phyloP scores from a whole-genome alignment of 2,329 filamentous ascomycete species.

The Thelonectria discophora region DNA sequence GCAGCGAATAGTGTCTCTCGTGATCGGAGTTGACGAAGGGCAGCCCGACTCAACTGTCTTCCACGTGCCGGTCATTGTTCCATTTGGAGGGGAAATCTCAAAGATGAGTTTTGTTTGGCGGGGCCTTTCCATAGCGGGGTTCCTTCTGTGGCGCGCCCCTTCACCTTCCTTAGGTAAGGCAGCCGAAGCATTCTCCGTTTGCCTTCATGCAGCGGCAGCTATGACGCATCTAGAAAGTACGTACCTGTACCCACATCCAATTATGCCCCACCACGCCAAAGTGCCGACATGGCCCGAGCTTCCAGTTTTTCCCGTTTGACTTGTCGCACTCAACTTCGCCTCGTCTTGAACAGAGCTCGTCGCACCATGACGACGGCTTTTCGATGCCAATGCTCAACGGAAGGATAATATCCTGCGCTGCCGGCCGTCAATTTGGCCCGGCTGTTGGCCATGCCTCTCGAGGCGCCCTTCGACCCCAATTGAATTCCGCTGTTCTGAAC shows the following conservation, averaged over 20 bases:
- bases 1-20: conserved; percentile 3
- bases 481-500: conserved; percentile 24
- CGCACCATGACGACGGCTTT: conserved; percentile 40
- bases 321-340: conserved; percentile 1
- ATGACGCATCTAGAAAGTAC: conserved; percentile 26
- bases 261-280: conserved; percentile 31
- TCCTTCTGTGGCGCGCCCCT: conserved; percentile 32
- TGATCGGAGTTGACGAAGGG: background rate
- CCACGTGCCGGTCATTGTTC: conserved; percentile 22
- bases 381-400: conserved; percentile 44
- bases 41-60: background rate
- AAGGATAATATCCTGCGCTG: conserved; percentile 41
- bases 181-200: background rate
- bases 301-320: conserved; percentile 16
- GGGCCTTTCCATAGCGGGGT: conserved; percentile 41
- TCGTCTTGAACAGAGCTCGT: conserved; percentile 22
- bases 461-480: conserved; percentile 26
- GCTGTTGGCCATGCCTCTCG: conserved; percentile 23
- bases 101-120: conserved; percentile 41
- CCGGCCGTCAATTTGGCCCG: conserved; percentile 31
- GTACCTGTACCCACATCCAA: conserved; percentile 22
- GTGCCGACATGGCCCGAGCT: conserved; percentile 40
- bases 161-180: conserved; percentile 28
- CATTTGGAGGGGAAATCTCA: conserved; percentile 26
- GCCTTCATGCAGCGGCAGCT: background rate